phyloP scores from a whole-genome alignment of 1,284 basidiomycete genomes.

The Irpex lacteus region DNA sequence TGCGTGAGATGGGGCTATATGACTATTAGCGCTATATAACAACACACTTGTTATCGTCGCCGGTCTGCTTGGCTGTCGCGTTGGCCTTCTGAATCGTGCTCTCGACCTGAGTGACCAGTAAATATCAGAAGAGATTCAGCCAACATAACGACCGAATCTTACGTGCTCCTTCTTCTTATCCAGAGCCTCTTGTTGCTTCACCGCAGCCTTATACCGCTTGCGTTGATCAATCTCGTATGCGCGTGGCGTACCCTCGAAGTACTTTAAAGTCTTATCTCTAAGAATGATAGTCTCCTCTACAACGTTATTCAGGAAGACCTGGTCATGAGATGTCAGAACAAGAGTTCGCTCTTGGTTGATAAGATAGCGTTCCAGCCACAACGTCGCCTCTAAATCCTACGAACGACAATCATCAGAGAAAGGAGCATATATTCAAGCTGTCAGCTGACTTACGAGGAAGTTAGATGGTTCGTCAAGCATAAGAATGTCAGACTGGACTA shows the following conservation, averaged over 20 bases:
- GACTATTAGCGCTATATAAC: background rate
- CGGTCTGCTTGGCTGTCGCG: constrained; percentile 50
- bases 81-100: constrained; percentile 24
- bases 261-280: constrained; percentile 51
- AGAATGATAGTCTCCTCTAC: constrained; percentile 70
- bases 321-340: constrained; percentile 71
- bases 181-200: constrained; percentile 50
- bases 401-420: background rate
- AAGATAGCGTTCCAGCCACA: constrained; percentile 69
- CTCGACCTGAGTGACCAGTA: background rate
- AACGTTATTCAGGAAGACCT: constrained; percentile 63
- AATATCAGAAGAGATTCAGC: background rate
- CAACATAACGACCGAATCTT: background rate
- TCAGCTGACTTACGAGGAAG: constrained; percentile 5
- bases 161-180: constrained; percentile 46
- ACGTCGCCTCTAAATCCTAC: constrained; percentile 43
- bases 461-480: constrained; percentile 14
- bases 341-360: constrained; percentile 46
- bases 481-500: constrained; percentile 38
- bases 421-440: background rate
- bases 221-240: constrained; percentile 51
- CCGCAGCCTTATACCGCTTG: constrained; percentile 47
- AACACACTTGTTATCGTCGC: constrained; percentile 9
- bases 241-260: constrained; percentile 63
- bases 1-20: background rate